phyloP scores from a whole-genome alignment of 148 eudicot genomes.

The Rhododendron ferrugineum region DNA sequence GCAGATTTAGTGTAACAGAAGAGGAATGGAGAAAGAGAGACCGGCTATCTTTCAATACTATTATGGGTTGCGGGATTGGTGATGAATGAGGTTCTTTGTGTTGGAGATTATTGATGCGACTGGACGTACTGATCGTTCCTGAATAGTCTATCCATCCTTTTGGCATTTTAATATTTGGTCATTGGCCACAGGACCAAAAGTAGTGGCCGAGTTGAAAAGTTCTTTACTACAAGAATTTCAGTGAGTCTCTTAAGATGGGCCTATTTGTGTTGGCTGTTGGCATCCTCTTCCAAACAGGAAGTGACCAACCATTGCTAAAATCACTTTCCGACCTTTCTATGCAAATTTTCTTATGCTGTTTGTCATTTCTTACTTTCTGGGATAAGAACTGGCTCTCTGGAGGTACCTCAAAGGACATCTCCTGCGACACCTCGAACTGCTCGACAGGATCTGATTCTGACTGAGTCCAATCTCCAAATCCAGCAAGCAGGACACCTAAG shows the following conservation, averaged over 20 bases:
- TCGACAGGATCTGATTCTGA: slow-evolving; percentile 49
- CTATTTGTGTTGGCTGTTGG: background rate
- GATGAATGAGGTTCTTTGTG: background rate
- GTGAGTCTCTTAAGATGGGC: background rate
- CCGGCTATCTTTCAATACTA: background rate
- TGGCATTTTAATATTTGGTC: too few relatives aligned
- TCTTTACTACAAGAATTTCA: background rate
- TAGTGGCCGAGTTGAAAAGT: background rate
- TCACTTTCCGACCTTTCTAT: background rate
- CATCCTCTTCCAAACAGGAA: background rate
- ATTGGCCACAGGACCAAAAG: background rate
- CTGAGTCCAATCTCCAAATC: slow-evolving; percentile 43
- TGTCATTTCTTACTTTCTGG: slow-evolving; percentile 5
- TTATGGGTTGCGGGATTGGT: background rate
- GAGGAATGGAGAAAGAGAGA: background rate
- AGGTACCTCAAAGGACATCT: slow-evolving; percentile 53
- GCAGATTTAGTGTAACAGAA: background rate
- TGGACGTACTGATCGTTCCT: background rate
- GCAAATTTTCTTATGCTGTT: slow-evolving; percentile 3
- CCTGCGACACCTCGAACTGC: slow-evolving; percentile 43
- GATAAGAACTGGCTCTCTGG: slow-evolving; percentile 46
- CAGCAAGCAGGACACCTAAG: slow-evolving; percentile 50
- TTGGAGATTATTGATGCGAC: background rate
- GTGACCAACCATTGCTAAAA: background rate
- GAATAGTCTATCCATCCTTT: too few relatives aligned